phyloP scores from a whole-genome alignment of 2,329 filamentous ascomycete genomes.

The Colletotrichum horii region DNA sequence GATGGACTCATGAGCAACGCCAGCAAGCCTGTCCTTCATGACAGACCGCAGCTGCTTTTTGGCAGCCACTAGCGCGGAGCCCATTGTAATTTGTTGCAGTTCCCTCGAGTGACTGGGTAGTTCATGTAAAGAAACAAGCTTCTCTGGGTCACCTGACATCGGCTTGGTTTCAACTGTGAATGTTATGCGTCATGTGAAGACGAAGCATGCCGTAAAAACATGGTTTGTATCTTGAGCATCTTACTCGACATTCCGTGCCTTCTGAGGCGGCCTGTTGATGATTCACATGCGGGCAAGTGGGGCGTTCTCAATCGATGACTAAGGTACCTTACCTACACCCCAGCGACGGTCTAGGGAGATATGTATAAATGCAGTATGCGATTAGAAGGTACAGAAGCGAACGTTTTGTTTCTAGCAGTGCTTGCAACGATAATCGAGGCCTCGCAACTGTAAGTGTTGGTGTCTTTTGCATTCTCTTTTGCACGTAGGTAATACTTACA shows the following conservation, averaged over 20 bases:
- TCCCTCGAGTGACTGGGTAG: background rate
- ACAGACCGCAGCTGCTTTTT: conserved; percentile 78
- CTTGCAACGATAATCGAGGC: background rate
- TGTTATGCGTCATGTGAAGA: background rate
- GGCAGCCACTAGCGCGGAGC: conserved; percentile 62
- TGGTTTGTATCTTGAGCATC: background rate
- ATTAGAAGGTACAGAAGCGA: background rate
- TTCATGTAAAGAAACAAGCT: background rate
- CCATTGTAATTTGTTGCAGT: conserved; percentile 42
- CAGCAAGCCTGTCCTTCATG: conserved; percentile 71
- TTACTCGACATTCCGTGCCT: background rate
- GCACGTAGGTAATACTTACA: no score
- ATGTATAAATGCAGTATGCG: background rate
- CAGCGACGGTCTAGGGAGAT: background rate
- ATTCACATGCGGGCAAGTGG: background rate
- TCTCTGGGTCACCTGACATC: background rate
- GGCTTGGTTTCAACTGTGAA: background rate
- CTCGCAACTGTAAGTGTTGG: background rate
- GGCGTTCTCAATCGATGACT: background rate
- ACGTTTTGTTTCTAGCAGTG: background rate
- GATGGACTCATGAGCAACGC: conserved; percentile 66
- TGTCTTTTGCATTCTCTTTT: no score
- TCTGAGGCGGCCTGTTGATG: background rate
- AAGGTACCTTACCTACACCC: background rate
- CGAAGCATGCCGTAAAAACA: background rate